Percentiles rank a stretch among this genome's conserved stretches.
phyloP scores from a whole-genome alignment of 2,329 filamentous ascomycete species.

The Phialemoniopsis sp. region DNA sequence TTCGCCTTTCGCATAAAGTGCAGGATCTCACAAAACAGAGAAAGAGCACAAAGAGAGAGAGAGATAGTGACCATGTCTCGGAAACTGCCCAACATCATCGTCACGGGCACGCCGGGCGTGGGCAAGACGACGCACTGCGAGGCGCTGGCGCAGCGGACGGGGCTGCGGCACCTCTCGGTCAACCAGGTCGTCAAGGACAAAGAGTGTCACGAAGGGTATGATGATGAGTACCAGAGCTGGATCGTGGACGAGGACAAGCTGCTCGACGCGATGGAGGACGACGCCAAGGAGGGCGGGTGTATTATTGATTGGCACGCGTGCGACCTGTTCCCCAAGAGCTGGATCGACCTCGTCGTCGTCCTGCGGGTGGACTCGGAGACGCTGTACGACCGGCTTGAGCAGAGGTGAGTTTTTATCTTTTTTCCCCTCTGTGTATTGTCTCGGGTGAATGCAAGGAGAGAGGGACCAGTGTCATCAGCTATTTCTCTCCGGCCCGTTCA shows the following conservation, averaged over 20 bases:
- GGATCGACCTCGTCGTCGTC: slow-evolving; percentile 94
- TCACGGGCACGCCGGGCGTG: slow-evolving; percentile 92
- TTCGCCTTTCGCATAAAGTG: too few species aligned
- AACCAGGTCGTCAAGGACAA: slow-evolving; percentile 91
- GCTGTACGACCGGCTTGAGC: slow-evolving; percentile 78
- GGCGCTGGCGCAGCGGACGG: slow-evolving; percentile 69
- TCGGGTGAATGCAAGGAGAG: too few species aligned
- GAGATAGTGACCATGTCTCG: slow-evolving; percentile 28
- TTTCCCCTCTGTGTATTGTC: neutral
- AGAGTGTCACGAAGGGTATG: slow-evolving; percentile 81
- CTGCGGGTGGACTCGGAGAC: slow-evolving; percentile 74
- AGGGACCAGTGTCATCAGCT: too few species aligned
- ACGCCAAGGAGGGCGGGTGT: slow-evolving; percentile 73
- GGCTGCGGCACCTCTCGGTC: slow-evolving; percentile 77
- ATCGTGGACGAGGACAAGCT: slow-evolving; percentile 97
- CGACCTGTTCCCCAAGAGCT: slow-evolving; percentile 87
- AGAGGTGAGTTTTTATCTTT: slow-evolving; percentile 46
- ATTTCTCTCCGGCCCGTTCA: too few species aligned
- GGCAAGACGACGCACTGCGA: slow-evolving; percentile 95
- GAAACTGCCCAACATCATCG: slow-evolving; percentile 77
- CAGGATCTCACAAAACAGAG: too few species aligned
- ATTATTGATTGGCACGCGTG: slow-evolving; percentile 98
- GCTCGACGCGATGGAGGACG: slow-evolving; percentile 83
- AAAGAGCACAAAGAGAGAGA: neutral
- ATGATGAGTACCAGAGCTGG: slow-evolving; percentile 81